Percentiles rank a stretch among this genome's conserved stretches.
phyloP scores from a whole-genome alignment of 73 alveolate species.

The Uronychia setigera region DNA sequence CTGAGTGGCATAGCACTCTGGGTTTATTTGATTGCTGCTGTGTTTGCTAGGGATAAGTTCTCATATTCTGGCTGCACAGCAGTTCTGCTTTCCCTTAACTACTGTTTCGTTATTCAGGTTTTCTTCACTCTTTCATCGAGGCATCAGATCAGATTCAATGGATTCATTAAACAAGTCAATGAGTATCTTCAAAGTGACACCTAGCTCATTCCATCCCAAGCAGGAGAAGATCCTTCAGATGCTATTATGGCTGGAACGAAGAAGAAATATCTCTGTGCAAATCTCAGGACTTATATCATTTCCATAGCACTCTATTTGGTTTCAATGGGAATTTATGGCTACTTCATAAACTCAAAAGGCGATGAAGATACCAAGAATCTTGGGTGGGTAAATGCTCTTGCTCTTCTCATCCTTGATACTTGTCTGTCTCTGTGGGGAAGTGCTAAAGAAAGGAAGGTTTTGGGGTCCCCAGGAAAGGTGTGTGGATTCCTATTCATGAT shows the following conservation, averaged over 20 bases:
- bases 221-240: not conserved
- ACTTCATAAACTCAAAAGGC: not conserved
- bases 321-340: not conserved
- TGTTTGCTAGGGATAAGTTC: constrained; percentile 36
- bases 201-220: not conserved
- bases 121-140: not conserved
- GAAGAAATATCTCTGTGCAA: not conserved
- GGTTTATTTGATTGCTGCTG: constrained; percentile 29
- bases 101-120: not conserved
- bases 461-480: constrained; percentile 6
- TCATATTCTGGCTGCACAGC: constrained; percentile 56
- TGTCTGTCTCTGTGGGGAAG: constrained; percentile 10
- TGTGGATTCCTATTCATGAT: constrained; percentile 5
- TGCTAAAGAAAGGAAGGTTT: not conserved
- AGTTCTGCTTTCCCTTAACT: constrained; percentile 27
- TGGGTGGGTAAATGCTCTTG: constrained; percentile 8
- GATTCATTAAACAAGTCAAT: not conserved
- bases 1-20: not conserved
- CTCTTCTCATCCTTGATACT: not conserved
- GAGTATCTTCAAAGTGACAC: not conserved
- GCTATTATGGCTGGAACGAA: not conserved
- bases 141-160: not conserved
- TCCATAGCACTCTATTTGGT: not conserved
- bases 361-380: not conserved
- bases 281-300: not conserved